These are phyloP conservation scores for Cryphonectria carpinicola DNA, from an alignment of 2,329 filamentous ascomycete genomes.

Conservation along the genomic window DNA sequence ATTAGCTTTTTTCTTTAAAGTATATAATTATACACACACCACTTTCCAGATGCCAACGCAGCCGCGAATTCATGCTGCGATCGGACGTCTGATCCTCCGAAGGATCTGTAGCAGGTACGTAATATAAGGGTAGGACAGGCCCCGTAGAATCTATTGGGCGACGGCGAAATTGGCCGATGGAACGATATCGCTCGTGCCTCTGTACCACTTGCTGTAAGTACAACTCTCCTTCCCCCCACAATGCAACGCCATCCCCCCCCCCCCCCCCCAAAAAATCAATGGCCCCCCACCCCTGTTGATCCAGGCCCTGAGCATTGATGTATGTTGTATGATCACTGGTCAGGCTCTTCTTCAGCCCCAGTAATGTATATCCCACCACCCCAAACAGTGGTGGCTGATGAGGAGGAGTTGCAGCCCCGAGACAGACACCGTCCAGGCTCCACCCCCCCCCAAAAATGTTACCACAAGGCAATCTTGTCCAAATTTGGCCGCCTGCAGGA, in stretches of 20 bases:
- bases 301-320: not conserved
- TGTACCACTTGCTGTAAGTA: not conserved
- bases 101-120: not conserved
- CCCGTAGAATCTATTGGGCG: not conserved
- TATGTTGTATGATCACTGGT: not conserved
- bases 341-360: constrained; percentile 2
- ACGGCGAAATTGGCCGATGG: not conserved
- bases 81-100: not conserved
- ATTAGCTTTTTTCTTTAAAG: not conserved
- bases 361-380: not conserved
- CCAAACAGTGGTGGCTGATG: not conserved
- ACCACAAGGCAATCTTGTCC: not conserved
- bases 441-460: not conserved
- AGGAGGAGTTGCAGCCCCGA: not conserved
- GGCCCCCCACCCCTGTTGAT: not conserved
- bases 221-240: too few species aligned
- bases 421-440: not conserved
- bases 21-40: not conserved
- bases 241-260: not conserved
- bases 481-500: not conserved
- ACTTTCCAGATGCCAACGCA: not conserved
- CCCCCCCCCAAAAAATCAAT: too few species aligned
- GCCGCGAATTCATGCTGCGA: not conserved
- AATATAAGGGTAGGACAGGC: not conserved
- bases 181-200: not conserved